Conservation (phyloP, 305 asterid species). For the Nicotiana rustica region DNA sequence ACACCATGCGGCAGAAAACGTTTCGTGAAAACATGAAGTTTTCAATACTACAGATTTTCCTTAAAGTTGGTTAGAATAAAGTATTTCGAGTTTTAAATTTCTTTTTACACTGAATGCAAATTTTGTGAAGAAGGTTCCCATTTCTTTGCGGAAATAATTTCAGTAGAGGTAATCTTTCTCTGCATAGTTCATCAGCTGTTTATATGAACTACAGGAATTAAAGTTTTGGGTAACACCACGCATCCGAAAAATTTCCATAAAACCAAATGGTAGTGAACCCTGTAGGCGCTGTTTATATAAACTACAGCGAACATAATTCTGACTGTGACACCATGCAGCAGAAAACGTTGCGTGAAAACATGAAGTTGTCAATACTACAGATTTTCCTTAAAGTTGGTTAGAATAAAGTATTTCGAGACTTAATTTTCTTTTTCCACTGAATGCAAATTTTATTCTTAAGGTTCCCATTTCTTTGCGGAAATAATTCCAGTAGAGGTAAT, state of each 20-base stretch:
- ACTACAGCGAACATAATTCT: background rate
- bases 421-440: constrained; percentile 2
- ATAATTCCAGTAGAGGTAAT: constrained; percentile 17
- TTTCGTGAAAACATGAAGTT: background rate
- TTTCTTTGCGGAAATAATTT: constrained; percentile 21
- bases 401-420: background rate
- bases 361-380: constrained; percentile 17
- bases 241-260: constrained; percentile 4
- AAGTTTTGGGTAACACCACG: constrained; percentile 21
- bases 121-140: constrained; percentile 7
- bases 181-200: constrained; percentile 13
- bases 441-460: background rate
- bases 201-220: constrained; percentile 27
- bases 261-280: background rate
- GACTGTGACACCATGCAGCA: background rate
- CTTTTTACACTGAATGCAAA: background rate
- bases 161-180: background rate
- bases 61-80: constrained; percentile 16
- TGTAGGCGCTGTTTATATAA: constrained; percentile 3
- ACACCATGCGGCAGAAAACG: background rate
- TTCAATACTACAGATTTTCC: constrained; percentile 6
- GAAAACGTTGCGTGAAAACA: background rate
- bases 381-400: background rate
- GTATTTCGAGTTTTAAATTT: background rate
- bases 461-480: background rate